phyloP scores from a whole-genome alignment of 2,329 filamentous ascomycete species.

The Diaporthe capsici region DNA sequence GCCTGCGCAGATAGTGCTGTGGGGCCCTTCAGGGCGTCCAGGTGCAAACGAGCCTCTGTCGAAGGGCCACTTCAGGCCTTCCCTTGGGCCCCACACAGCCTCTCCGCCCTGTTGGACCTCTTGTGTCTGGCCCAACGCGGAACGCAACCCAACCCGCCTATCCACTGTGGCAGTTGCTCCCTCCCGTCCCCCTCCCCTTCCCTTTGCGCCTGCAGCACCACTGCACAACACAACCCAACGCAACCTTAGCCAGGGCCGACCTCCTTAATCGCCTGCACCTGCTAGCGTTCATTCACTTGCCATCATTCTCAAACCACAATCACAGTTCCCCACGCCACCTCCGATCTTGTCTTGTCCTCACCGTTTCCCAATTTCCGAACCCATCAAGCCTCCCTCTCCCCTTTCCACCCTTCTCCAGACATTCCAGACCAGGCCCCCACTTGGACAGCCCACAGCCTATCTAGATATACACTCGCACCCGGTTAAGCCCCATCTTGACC shows the following conservation, averaged over 20 bases:
- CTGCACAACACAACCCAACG: background rate
- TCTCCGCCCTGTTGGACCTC: background rate
- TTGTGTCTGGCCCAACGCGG: slow-evolving; percentile 1
- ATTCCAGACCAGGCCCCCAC: background rate
- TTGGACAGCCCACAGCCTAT: background rate
- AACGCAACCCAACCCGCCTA: slow-evolving; percentile 8
- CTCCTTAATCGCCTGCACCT: background rate
- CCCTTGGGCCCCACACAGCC: background rate
- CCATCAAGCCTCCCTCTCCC: background rate
- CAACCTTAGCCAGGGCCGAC: background rate
- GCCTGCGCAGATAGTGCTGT: background rate
- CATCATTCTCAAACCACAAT: slow-evolving; percentile 16
- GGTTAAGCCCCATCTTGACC: background rate
- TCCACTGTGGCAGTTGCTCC: background rate
- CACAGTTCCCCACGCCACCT: slow-evolving; percentile 23
- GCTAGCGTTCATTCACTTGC: slow-evolving; percentile 7
- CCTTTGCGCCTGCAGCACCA: background rate
- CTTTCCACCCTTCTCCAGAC: background rate
- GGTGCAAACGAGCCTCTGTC: background rate
- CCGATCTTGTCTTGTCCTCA: slow-evolving; percentile 16
- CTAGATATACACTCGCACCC: background rate
- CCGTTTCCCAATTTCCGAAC: slow-evolving; percentile 23
- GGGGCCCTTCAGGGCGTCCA: background rate
- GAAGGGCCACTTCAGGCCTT: background rate
- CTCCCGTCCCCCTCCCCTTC: background rate